Evolutionary conservation across 2,329 filamentous ascomycete genomes (phyloP).

Genomic region (Xylaria sp.): DNA sequence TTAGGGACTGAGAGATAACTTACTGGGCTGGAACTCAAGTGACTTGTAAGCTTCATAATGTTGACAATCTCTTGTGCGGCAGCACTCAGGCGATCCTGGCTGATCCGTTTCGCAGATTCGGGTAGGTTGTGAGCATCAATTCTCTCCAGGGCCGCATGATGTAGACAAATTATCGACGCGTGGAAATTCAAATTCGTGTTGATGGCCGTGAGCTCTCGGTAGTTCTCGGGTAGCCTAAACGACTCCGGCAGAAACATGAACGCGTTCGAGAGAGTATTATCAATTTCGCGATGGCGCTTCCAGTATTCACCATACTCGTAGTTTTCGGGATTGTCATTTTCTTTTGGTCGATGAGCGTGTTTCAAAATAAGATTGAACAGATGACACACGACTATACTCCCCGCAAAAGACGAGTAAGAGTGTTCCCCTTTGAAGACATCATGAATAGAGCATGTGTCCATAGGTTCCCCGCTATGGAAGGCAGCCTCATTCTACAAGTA

Average conservation of each 20-base stretch:
- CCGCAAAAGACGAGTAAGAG: slow-evolving; percentile 75
- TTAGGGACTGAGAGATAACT: slow-evolving; percentile 46
- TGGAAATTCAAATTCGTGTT: slow-evolving; percentile 91
- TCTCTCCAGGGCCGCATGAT: slow-evolving; percentile 88
- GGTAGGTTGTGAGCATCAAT: slow-evolving; percentile 77
- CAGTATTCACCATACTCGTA: slow-evolving; percentile 81
- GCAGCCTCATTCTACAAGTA: slow-evolving; percentile 72
- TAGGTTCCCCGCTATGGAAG: slow-evolving; percentile 72
- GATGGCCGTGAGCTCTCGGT: slow-evolving; percentile 76
- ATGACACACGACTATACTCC: slow-evolving; percentile 76
- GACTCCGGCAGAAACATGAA: slow-evolving; percentile 81
- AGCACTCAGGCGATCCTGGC: slow-evolving; percentile 77
- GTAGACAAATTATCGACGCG: slow-evolving; percentile 85
- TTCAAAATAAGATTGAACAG: slow-evolving; percentile 84
- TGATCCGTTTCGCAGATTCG: slow-evolving; percentile 72
- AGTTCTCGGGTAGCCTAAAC: slow-evolving; percentile 75
- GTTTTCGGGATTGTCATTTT: slow-evolving; percentile 77
- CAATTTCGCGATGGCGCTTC: slow-evolving; percentile 83
- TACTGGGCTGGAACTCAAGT: slow-evolving; percentile 74
- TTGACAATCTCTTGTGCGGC: slow-evolving; percentile 86
- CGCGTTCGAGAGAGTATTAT: slow-evolving; percentile 80
- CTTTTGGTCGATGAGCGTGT: slow-evolving; percentile 78
- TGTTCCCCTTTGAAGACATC: slow-evolving; percentile 68
- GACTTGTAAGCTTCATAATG: slow-evolving; percentile 81
- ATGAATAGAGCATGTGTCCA: slow-evolving; percentile 70